A percentile compares a stretch with the other conserved stretches of the same genome.
Evolutionary conservation across 352 stramenopile species (phyloP).

Genomic region (Plasmopara halstedii): DNA sequence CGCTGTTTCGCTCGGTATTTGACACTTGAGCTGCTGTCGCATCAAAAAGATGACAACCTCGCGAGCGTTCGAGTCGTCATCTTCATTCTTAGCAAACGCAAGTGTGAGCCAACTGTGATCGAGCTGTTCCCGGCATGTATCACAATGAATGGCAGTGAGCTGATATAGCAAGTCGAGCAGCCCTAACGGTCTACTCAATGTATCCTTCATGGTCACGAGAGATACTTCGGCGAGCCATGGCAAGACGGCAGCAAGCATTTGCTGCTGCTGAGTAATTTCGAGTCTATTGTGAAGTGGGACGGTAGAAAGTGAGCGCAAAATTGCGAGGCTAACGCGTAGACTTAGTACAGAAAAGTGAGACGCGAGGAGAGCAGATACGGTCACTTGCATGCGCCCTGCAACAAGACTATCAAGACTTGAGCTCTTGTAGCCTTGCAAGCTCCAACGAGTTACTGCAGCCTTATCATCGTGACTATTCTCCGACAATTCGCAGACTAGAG

Average conservation of each 20-base stretch:
- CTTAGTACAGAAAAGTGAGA: constrained; percentile 23
- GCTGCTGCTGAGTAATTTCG: constrained; percentile 28
- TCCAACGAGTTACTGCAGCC: constrained; percentile 18
- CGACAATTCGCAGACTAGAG: constrained; percentile 10
- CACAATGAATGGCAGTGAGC: constrained; percentile 32
- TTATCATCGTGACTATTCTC: constrained; percentile 8
- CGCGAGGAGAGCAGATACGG: constrained; percentile 24
- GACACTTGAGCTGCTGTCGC: constrained; percentile 24
- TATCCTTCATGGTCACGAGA: constrained; percentile 5
- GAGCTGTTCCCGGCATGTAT: constrained; percentile 39
- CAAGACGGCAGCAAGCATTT: constrained; percentile 42
- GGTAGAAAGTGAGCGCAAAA: constrained; percentile 26
- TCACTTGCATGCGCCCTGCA: constrained; percentile 17
- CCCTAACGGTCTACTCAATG: not conserved
- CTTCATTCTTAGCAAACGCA: constrained; percentile 22
- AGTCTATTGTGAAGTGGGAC: constrained; percentile 20
- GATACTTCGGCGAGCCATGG: constrained; percentile 48
- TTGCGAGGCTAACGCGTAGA: constrained; percentile 28
- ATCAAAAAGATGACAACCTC: constrained; percentile 34
- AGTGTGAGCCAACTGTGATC: constrained; percentile 63
- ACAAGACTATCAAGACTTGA: constrained; percentile 8
- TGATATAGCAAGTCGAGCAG: constrained; percentile 49
- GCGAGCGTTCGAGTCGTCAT: constrained; percentile 4
- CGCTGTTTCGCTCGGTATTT: constrained; percentile 28
- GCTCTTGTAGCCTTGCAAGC: constrained; percentile 21